Conservation (phyloP, 331 rosid species). For the Ulmus americana region DNA sequence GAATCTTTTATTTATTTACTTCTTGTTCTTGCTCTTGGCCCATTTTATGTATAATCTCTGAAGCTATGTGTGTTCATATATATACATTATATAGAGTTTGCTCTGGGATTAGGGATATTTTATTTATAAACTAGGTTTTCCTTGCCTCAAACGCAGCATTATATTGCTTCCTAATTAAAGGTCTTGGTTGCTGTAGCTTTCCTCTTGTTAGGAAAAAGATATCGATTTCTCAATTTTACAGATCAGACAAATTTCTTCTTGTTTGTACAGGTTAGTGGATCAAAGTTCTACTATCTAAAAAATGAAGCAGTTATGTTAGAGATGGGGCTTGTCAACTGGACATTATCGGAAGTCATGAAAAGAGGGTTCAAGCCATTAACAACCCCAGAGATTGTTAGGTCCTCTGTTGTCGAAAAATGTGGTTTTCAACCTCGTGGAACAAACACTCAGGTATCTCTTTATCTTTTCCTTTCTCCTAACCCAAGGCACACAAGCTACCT, state of each 20-base stretch:
- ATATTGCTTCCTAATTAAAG: background rate
- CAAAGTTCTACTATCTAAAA: constrained; percentile 87
- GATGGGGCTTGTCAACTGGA: constrained; percentile 87
- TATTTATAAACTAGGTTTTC: background rate
- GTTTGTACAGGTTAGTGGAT: constrained; percentile 76
- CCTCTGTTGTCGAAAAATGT: constrained; percentile 87
- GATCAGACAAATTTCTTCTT: constrained; percentile 18
- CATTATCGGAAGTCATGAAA: constrained; percentile 79
- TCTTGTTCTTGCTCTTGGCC: background rate
- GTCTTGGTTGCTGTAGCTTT: background rate
- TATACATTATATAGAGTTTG: background rate
- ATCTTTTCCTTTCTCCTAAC: background rate
- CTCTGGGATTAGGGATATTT: constrained; percentile 1
- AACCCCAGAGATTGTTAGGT: constrained; percentile 88
- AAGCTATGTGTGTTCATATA: background rate
- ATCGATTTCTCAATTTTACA: constrained; percentile 13
- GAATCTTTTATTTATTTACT: too few relatives aligned
- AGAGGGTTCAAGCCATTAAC: constrained; percentile 76
- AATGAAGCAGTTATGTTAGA: constrained; percentile 85
- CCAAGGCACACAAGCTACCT: constrained; percentile 1
- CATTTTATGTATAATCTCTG: too few relatives aligned
- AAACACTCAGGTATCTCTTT: constrained; percentile 74
- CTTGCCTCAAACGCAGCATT: background rate
- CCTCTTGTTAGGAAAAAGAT: background rate
- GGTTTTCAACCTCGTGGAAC: constrained; percentile 93